Evolutionary conservation across 2,329 filamentous ascomycete genomes (phyloP), one percentile per base, ranked within the genome.

Genomic region (Colletotrichum musicola): DNA sequence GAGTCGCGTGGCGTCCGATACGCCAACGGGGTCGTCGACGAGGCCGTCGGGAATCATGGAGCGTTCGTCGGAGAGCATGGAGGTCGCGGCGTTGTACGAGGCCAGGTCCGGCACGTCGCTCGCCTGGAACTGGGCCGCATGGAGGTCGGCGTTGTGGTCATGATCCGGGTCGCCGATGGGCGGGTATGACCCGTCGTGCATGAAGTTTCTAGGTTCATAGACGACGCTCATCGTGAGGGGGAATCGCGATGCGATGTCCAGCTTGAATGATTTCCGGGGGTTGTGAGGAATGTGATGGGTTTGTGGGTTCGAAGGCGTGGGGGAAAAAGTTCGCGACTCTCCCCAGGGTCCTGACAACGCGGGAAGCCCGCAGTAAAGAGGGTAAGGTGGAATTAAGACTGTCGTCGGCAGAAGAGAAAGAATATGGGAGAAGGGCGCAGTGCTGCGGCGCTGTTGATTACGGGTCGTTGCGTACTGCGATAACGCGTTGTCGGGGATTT

Each of bases 121-220:
- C 78, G 72, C 79, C 84, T 57, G 81, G 78, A 69, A 71, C 18
- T 65, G 69, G 10, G 44, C 58, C 6, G 53, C 68, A 64, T 83
- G 79, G 40, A 42, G 40, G 55, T 81, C 77, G 47, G 57, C 58
- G 38, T 62, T 63, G 72, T 74, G 75, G 47, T 76, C 77, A 53
- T 83, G 79, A 53, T 84, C 82, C 50, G 75, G 74, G 71, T 84
- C 83, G 50, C 80, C 81, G 64, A 86, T 84, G 25, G 82, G 75
- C 9, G 84, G 81, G 66, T 87, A 87, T 20, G 78, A 75, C 62
- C 82, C 83, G 60, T 85, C 82, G 62, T 85, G 80, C 46, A 86
- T 80, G 69, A 86, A 85, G 72, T 77, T 81, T 67, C 85, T 79
- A 25, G 82, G 77, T 72, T 88, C 85, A 74, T 84, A 88, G 47